phyloP scores from a whole-genome alignment of 306 rosid species.

The Clitoria ternatea region DNA sequence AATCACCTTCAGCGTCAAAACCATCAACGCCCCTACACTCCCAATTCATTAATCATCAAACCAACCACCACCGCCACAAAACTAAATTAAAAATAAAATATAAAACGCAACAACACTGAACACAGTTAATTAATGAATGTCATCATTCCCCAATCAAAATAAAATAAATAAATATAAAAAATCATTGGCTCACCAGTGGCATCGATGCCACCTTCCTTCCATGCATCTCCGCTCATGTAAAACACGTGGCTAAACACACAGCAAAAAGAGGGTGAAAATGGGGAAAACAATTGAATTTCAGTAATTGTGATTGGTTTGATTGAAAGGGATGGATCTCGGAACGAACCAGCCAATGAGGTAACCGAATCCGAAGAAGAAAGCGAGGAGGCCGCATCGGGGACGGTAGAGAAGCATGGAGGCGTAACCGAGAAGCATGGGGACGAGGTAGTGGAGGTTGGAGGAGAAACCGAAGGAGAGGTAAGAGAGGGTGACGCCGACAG shows the following conservation, averaged over 20 bases:
- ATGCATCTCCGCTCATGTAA: constrained; percentile 99
- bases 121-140: background rate
- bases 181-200: constrained; percentile 69
- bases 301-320: too few relatives aligned
- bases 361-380: constrained; percentile 75
- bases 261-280: background rate
- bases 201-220: constrained; percentile 99
- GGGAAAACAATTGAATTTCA: background rate
- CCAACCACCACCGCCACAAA: too few relatives aligned
- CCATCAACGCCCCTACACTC: constrained; percentile 84
- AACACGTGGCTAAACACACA: constrained; percentile 69
- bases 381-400: constrained; percentile 64
- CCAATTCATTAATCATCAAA: constrained; percentile 19
- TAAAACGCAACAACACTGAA: too few relatives aligned
- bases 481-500: constrained; percentile 65
- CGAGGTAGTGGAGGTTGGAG: constrained; percentile 76
- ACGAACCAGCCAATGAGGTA: constrained; percentile 72
- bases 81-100: too few relatives aligned
- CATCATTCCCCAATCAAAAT: background rate
- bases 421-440: constrained; percentile 75
- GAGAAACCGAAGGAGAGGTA: constrained; percentile 87
- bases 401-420: constrained; percentile 75
- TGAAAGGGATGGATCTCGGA: background rate
- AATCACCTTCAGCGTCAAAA: constrained; percentile 80
- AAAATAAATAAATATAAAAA: background rate